Base-by-base conservation (phyloP, 495 filamentous ascomycete species). In the Evernia prunastri region DNA sequence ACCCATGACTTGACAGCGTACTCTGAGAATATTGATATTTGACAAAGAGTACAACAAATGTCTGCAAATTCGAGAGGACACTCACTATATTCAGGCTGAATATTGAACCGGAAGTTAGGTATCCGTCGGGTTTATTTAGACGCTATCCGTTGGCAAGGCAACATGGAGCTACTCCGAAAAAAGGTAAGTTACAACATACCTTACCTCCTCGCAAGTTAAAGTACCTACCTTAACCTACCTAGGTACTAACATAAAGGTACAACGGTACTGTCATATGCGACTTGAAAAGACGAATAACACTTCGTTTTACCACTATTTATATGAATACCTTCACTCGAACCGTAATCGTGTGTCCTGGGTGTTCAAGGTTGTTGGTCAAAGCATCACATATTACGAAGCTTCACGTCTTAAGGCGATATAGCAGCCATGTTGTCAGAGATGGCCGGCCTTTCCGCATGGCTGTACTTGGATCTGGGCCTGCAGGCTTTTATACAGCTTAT, bases 401-500 rank as follows among this genome's bases (percentile, higher is more conserved):
- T 15, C 31, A 25, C 31, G 37, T 49, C 53, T 64, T 64, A 40
- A 39, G 43, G 54, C 61, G 67, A 15, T 11, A 65, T 58, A 61
- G 62, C 39, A 69, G 70, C 60, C 63, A 67, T 64, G 62, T 68
- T 13, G 63, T 72, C 43, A 68, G 74, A 37, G 71, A 78, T 69
- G 79, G 76, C 42, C 78, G 80, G 35, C 86, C 86, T 0, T 83
- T 89, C 63, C 87, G 89, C 42, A 80, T 97, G 66, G 94, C 92
- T 67, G 82, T 98, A 60, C 87, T 98, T 71, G 94, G 94, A 60
- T 97, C 95, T 42, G 94, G 94, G 0, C 94, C 94, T 8, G 94
- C 95, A 51, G 94, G 94, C 7, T 98, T 97, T 76, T 98, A 97
- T 72, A 89, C 95, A 8, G 87, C 94, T 6, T 89, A 92, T 66